Evolutionary conservation across 2,329 filamentous ascomycete species (phyloP).

Genomic region (Stylonectria norvegica): DNA sequence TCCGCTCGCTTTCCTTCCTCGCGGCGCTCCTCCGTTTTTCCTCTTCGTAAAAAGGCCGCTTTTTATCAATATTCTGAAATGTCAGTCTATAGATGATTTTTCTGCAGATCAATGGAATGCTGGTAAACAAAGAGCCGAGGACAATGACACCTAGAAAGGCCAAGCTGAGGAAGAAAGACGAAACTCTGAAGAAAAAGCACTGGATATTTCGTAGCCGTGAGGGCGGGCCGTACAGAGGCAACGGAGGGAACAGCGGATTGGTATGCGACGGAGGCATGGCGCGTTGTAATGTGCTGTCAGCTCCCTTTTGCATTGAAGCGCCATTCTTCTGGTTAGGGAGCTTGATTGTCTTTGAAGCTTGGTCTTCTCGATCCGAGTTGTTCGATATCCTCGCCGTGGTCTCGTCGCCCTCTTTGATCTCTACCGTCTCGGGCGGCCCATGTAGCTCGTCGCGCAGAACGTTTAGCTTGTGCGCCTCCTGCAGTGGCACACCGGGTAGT

Average conservation of each 20-base stretch:
- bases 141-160: slow-evolving; percentile 75
- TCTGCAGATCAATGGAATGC: slow-evolving; percentile 51
- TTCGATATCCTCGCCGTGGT: slow-evolving; percentile 26
- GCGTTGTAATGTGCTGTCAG: slow-evolving; percentile 44
- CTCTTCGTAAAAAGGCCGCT: slow-evolving; percentile 69
- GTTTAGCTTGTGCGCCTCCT: slow-evolving; percentile 70
- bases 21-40: slow-evolving; percentile 58
- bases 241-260: slow-evolving; percentile 77
- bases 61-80: slow-evolving; percentile 55
- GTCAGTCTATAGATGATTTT: slow-evolving; percentile 52
- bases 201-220: slow-evolving; percentile 63
- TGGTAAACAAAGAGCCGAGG: slow-evolving; percentile 67
- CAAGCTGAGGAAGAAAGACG: slow-evolving; percentile 74
- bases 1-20: slow-evolving; percentile 55
- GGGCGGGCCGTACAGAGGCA: slow-evolving; percentile 78
- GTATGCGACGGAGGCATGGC: slow-evolving; percentile 64
- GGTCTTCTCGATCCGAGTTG: slow-evolving; percentile 32
- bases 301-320: slow-evolving; percentile 39
- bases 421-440: slow-evolving; percentile 24
- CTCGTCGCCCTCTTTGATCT: slow-evolving; percentile 25
- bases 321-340: slow-evolving; percentile 31
- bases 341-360: slow-evolving; percentile 22
- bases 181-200: slow-evolving; percentile 59
- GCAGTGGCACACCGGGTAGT: slow-evolving; percentile 64
- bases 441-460: slow-evolving; percentile 50